Conservation (phyloP, 352 stramenopile genomes). For the Halophytophthora polymorphica region DNA sequence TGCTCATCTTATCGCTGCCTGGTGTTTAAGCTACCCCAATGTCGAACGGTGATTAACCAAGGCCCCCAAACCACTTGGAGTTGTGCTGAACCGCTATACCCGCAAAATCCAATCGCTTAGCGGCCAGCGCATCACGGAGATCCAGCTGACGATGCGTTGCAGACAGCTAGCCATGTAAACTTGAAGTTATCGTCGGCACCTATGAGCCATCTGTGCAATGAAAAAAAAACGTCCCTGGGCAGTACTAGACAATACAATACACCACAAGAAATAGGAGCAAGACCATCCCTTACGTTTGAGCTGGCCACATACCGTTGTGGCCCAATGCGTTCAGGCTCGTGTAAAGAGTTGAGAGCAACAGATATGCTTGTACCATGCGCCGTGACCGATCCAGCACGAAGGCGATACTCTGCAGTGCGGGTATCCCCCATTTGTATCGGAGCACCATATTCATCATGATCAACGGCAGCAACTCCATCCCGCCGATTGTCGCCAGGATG, state of each 20-base stretch:
- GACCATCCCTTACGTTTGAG: not conserved
- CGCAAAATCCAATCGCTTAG: too few species aligned
- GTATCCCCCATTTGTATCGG: conserved; percentile 8
- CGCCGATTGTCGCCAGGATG: conserved; percentile 6
- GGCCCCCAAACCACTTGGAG: too few species aligned
- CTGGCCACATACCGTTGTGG: conserved; percentile 8
- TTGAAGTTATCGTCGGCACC: conserved; percentile 14
- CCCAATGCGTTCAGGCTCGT: conserved; percentile 16
- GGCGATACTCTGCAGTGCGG: conserved; percentile 11
- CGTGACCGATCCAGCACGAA: conserved; percentile 12
- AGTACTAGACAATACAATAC: too few species aligned
- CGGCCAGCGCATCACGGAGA: too few species aligned
- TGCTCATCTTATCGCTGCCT: too few species aligned
- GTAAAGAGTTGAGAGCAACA: conserved; percentile 21
- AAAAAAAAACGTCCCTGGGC: too few species aligned
- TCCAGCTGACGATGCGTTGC: too few species aligned
- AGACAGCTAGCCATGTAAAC: conserved; percentile 9
- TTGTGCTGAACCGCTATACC: too few species aligned
- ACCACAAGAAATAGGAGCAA: too few species aligned
- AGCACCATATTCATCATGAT: conserved; percentile 2
- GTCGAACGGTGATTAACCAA: too few species aligned
- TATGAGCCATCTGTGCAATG: not conserved
- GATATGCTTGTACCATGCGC: conserved; percentile 13
- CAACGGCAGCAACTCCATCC: conserved; percentile 11
- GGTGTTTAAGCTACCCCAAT: too few species aligned